A percentile compares a stretch with the other conserved stretches of the same genome.
These are phyloP conservation scores for Hysterium pulicare DNA, from an alignment of 2,329 filamentous ascomycete species.

Conservation along the genomic window DNA sequence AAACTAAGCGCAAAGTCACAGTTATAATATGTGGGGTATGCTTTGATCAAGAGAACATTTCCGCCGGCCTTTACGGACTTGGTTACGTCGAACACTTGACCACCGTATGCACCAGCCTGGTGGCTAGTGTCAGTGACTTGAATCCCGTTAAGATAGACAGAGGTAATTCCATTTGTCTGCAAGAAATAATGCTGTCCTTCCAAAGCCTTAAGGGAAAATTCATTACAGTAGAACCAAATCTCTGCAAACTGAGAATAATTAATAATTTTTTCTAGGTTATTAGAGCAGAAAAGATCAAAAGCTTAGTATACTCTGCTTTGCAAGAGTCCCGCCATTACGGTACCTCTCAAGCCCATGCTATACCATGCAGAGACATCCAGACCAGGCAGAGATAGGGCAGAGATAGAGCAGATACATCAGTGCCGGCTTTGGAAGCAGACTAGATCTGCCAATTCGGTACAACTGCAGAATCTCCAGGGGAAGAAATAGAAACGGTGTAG, in stretches of 20 bases:
- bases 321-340: conserved; percentile 58
- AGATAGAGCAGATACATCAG: too few species aligned
- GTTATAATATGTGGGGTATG: conserved; percentile 58
- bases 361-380: conserved; percentile 52
- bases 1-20: conserved; percentile 59
- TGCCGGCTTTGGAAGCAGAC: too few species aligned
- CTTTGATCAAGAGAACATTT: conserved; percentile 54
- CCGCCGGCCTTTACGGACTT: conserved; percentile 29
- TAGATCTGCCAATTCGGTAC: too few species aligned
- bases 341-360: conserved; percentile 49
- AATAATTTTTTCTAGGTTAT: conserved; percentile 45
- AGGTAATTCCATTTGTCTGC: conserved; percentile 58
- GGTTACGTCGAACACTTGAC: conserved; percentile 56
- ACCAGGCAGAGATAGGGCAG: conserved; percentile 22
- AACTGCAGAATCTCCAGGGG: too few species aligned
- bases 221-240: conserved; percentile 59
- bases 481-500: too few species aligned
- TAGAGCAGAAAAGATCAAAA: conserved; percentile 54
- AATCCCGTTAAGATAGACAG: conserved; percentile 58
- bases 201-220: conserved; percentile 43
- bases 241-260: conserved; percentile 49
- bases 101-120: conserved; percentile 58
- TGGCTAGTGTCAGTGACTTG: conserved; percentile 47
- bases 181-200: conserved; percentile 49
- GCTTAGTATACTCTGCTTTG: conserved; percentile 53